Evolutionary conservation across 371 early-diverging fungal species (phyloP), one percentile per base, ranked within the genome.

Genomic region (Apophysomyces ossiformis): DNA sequence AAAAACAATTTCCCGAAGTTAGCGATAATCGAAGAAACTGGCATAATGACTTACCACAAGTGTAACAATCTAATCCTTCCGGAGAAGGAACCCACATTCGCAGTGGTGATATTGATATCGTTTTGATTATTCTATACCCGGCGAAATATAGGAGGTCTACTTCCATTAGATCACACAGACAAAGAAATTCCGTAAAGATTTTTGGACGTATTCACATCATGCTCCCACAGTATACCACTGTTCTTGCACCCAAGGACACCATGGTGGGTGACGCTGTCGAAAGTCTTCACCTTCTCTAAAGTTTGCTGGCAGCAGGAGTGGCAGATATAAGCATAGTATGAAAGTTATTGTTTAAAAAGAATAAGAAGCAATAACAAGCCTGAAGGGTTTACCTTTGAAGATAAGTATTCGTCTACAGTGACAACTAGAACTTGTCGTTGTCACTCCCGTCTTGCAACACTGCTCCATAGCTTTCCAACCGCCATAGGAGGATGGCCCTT

Each of bases 141-240:
- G n/a, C 46, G 15, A 16, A 15, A 46, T 12, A 46, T n/a, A n/a
- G 46, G 4, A n/a, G 46, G 46, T 46, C 46, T 46, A 46, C 16
- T 9, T 46, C 46, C 46, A 15, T 46, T n/a, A 46, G 15, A 46
- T n/a, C 46, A 46, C 46, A 46, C 16, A 16, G 8, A 46, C 46
- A 46, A 5, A 16, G 46, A 46, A 16, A 59, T 59, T 35, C 16
- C 41, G 16, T 38, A 38, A 38, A 59, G 8, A 18, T 59, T 59
- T 18, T 38, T 59, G 9, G 38, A 18, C 18, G 59, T 39, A 15
- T 18, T 37, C 4, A 59, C 41, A 18, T 59, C 38, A 16, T 18
- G 39, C 4, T 59, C 18, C 59, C 59, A 59, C 35, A 59, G 38
- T 13, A 38, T 59, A 4, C 59, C n/a, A 59, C 59, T 38, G 38